Conservation (phyloP, 2,329 filamentous ascomycete species). For the Exophiala sp. region DNA sequence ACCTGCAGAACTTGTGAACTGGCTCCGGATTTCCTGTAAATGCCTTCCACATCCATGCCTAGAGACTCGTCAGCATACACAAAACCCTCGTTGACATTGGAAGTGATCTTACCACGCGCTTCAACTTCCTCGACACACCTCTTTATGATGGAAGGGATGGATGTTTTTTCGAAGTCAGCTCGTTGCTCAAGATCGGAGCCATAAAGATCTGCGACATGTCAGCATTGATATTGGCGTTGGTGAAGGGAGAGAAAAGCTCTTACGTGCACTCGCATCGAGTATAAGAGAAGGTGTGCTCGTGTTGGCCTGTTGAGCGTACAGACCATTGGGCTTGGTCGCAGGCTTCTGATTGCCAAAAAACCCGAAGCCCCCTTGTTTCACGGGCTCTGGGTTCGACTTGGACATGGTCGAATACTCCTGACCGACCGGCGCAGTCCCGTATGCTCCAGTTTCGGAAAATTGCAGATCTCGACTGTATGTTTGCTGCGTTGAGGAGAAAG, state of each 20-base stretch:
- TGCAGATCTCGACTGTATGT: constrained; percentile 42
- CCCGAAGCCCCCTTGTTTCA: constrained; percentile 57
- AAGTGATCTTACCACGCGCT: constrained; percentile 57
- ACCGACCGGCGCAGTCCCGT: constrained; percentile 48
- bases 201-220: constrained; percentile 55
- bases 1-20: constrained; percentile 85
- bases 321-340: constrained; percentile 31
- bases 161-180: constrained; percentile 78
- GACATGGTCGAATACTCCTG: constrained; percentile 31
- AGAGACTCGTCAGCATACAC: constrained; percentile 21
- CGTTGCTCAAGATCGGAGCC: constrained; percentile 83
- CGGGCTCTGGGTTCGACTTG: constrained; percentile 36
- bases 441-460: constrained; percentile 61
- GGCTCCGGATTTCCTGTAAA: constrained; percentile 95
- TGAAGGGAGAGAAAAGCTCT: constrained; percentile 18
- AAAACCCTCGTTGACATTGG: neutral
- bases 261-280: constrained; percentile 38
- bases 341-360: constrained; percentile 57
- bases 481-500: constrained; percentile 65
- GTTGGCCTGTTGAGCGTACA: constrained; percentile 37
- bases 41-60: constrained; percentile 90
- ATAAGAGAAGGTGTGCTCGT: constrained; percentile 40
- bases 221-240: constrained; percentile 7
- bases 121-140: constrained; percentile 97
- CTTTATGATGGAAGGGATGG: constrained; percentile 84